Percentiles rank a stretch among this genome's conserved stretches.
These are phyloP conservation scores for Solanum hybrid DNA, from an alignment of 305 asterid genomes.

Conservation along the genomic window DNA sequence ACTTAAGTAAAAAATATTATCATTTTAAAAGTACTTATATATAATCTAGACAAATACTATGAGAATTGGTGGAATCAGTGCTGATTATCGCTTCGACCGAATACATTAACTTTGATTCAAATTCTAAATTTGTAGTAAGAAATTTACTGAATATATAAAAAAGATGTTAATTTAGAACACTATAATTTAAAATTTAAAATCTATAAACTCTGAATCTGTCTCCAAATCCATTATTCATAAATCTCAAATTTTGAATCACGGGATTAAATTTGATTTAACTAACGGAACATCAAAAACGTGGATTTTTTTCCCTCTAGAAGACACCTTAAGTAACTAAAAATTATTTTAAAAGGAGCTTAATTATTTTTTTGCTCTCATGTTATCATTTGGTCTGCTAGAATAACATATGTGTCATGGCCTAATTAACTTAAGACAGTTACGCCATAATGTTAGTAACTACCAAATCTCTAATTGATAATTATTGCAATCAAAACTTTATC, in stretches of 20 bases:
- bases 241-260: background rate
- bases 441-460: conserved; percentile 1
- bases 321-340: background rate
- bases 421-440: background rate
- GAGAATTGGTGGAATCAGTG: background rate
- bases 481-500: background rate
- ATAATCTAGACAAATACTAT: background rate
- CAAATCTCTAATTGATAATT: background rate
- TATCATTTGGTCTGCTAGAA: background rate
- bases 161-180: too few relatives aligned
- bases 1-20: background rate
- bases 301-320: background rate
- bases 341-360: background rate
- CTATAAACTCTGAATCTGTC: background rate
- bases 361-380: background rate
- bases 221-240: too few relatives aligned
- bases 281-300: background rate
- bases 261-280: too few relatives aligned
- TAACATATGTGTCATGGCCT: background rate
- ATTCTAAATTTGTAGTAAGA: too few relatives aligned
- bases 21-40: background rate
- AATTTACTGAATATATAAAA: background rate
- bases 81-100: background rate
- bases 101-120: background rate
- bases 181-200: too few relatives aligned